phyloP scores from a whole-genome alignment of 345 rosid genomes.

The thale cress (Arabidopsis thaliana) region TAIR10.1 NC_003070.9:24795501-24796000 shows the following conservation, averaged over 20 bases:
- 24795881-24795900: neutral
- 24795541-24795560: constrained; percentile 67
- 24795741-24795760: constrained; percentile 46
- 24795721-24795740: constrained; percentile 50
- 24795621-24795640: constrained; percentile 29
- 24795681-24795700: constrained; percentile 42
- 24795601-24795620: constrained; percentile 40
- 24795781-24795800: constrained; percentile 52
- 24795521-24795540: constrained; percentile 48
- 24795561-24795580: constrained; percentile 75
- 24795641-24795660: constrained; percentile 35
- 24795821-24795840: constrained; percentile 54
- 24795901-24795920: neutral
- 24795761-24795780: constrained; percentile 73
- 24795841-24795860: constrained; percentile 62
- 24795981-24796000: constrained; percentile 46
- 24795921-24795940: neutral
- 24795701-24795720: constrained; percentile 52
- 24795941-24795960: constrained; percentile 54
- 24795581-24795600: constrained; percentile 57
- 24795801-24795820: constrained; percentile 46
- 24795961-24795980: constrained; percentile 60
- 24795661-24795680: constrained; percentile 41
- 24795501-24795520: constrained; percentile 48
- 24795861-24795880: neutral